Evolutionary conservation across 2,329 filamentous ascomycete species (phyloP).

Genomic region (Diaporthe amygdali): DNA sequence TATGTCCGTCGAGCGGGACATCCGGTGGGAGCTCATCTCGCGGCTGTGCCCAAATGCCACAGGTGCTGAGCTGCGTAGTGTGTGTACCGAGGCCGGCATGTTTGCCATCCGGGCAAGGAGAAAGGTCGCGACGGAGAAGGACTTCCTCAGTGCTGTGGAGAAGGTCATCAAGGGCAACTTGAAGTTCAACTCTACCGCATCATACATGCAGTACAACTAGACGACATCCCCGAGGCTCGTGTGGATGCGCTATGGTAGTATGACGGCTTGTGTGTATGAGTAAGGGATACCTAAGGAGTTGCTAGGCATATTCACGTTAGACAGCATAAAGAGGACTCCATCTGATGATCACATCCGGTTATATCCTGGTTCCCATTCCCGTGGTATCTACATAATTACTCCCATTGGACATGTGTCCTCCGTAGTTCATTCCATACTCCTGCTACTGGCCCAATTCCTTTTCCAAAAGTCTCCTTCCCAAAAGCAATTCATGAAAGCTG

Average conservation of each 20-base stretch:
- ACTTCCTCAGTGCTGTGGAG: slow-evolving; percentile 96
- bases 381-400: slow-evolving; percentile 13
- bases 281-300: slow-evolving; percentile 26
- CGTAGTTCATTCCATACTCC: neutral
- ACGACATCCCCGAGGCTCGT: neutral
- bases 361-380: slow-evolving; percentile 12
- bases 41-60: slow-evolving; percentile 96
- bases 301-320: slow-evolving; percentile 23
- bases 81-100: slow-evolving; percentile 98
- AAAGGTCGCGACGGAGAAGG: slow-evolving; percentile 99
- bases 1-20: slow-evolving; percentile 98
- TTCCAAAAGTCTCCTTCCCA: neutral
- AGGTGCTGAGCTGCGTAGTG: slow-evolving; percentile 92
- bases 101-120: slow-evolving; percentile 92
- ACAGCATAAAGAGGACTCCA: slow-evolving; percentile 21
- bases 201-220: slow-evolving; percentile 99
- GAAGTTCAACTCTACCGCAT: slow-evolving; percentile 99
- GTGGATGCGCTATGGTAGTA: neutral
- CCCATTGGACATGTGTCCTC: neutral
- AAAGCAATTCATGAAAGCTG: neutral
- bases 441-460: neutral
- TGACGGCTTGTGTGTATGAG: slow-evolving; percentile 28
- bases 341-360: neutral
- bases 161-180: slow-evolving; percentile 99
- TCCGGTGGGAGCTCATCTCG: slow-evolving; percentile 98